Conservation (phyloP, 2,329 filamentous ascomycete species). For the Nemania abortiva region DNA sequence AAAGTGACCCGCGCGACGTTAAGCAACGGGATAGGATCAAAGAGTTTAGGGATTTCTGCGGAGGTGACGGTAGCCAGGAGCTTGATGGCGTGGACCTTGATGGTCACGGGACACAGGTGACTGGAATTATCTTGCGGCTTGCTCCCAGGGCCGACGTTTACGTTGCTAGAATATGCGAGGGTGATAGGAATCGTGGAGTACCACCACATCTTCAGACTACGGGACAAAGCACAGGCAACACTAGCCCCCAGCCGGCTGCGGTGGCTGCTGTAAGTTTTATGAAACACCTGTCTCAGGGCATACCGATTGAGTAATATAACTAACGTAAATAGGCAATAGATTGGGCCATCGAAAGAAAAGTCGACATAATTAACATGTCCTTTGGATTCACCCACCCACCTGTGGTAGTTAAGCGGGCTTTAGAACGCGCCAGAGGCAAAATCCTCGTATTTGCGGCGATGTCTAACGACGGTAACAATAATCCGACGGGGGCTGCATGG, state of each 20-base stretch:
- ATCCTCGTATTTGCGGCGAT: slow-evolving; percentile 8
- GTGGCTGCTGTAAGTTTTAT: slow-evolving; percentile 8
- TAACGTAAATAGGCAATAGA: slow-evolving; percentile 12
- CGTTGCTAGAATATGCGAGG: slow-evolving; percentile 19
- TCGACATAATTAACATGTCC: slow-evolving; percentile 21
- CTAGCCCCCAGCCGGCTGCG: background rate
- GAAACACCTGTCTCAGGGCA: background rate
- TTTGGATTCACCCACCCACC: slow-evolving; percentile 5
- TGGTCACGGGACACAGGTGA: slow-evolving; percentile 18
- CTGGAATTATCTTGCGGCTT: slow-evolving; percentile 18
- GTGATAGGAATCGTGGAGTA: slow-evolving; percentile 14
- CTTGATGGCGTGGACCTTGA: slow-evolving; percentile 5
- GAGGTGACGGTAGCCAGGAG: background rate
- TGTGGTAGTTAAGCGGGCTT: background rate
- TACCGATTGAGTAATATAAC: background rate
- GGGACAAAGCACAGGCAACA: slow-evolving; percentile 1
- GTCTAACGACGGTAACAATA: slow-evolving; percentile 11
- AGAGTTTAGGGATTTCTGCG: slow-evolving; percentile 13
- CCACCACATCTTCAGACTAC: slow-evolving; percentile 7
- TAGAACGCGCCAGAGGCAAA: slow-evolving; percentile 1
- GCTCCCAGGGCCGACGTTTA: slow-evolving; percentile 15
- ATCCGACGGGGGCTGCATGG: background rate
- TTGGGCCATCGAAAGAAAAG: slow-evolving; percentile 14
- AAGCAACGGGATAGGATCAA: slow-evolving; percentile 12
- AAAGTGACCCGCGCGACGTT: background rate